phyloP scores from a whole-genome alignment of 1,284 basidiomycete species.

The Cutaneotrichosporon mucoides region DNA sequence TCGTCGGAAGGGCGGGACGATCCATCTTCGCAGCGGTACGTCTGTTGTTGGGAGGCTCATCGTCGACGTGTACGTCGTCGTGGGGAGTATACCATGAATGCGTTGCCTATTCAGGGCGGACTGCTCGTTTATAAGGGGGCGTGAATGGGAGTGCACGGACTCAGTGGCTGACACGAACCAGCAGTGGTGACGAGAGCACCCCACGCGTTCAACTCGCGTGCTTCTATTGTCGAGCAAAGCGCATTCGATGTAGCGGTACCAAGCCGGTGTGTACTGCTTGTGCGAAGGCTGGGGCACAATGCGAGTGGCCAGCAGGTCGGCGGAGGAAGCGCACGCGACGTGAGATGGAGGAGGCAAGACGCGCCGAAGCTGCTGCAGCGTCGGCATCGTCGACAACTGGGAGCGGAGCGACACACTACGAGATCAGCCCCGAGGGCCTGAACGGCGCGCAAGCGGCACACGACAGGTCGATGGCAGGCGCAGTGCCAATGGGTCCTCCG shows the following conservation, averaged over 20 bases:
- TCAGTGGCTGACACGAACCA: neutral
- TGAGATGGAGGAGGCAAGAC: constrained; percentile 51
- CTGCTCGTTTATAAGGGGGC: too few species aligned
- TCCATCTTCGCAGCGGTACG: too few species aligned
- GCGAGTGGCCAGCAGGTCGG: constrained; percentile 48
- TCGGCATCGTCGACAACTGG: neutral
- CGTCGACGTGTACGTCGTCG: too few species aligned
- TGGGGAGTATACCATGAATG: too few species aligned
- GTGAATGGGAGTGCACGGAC: neutral
- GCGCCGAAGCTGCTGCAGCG: neutral
- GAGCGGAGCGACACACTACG: neutral
- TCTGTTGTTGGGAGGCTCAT: too few species aligned
- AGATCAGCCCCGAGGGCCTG: neutral
- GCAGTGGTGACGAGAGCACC: neutral
- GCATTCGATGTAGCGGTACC: constrained; percentile 48
- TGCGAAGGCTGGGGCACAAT: constrained; percentile 39
- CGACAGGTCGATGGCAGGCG: too few species aligned
- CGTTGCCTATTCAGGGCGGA: too few species aligned
- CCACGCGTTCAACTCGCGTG: constrained; percentile 30
- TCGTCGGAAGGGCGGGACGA: too few species aligned
- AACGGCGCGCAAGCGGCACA: too few species aligned
- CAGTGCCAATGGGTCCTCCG: too few species aligned
- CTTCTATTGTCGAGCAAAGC: constrained; percentile 46
- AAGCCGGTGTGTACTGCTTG: constrained; percentile 46
- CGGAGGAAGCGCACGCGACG: constrained; percentile 48